Evolutionary conservation across 208 protist genomes (phyloP).

Genomic region (Acanthamoeba royreba): DNA sequence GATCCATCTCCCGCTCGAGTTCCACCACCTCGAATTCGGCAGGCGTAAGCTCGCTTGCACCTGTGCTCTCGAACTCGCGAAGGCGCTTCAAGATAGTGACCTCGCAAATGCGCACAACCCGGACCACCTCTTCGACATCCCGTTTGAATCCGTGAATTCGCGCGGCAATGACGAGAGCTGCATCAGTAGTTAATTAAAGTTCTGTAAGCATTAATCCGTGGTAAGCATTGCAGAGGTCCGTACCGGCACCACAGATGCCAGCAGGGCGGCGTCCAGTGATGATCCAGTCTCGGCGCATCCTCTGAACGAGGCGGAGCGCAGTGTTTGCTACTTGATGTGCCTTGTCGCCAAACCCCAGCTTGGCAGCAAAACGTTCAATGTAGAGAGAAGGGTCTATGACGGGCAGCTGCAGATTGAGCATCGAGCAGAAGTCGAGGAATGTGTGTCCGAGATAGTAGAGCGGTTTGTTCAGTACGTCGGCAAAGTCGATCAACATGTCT

Average conservation of each 20-base stretch:
- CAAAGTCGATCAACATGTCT: constrained; percentile 85
- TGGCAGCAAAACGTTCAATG: constrained; percentile 81
- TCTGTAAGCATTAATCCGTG: not conserved
- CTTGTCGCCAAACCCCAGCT: constrained; percentile 83
- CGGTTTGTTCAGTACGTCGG: constrained; percentile 70
- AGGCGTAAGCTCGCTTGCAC: constrained; percentile 58
- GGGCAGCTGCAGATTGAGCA: constrained; percentile 72
- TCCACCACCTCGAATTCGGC: constrained; percentile 76
- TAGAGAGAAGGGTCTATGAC: constrained; percentile 78
- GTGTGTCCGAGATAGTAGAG: constrained; percentile 75
- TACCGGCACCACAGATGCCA: constrained; percentile 82
- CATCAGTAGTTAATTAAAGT: not conserved
- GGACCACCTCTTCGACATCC: constrained; percentile 73
- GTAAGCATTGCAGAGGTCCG: not conserved
- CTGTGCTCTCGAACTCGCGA: constrained; percentile 77
- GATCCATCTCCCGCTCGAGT: constrained; percentile 73
- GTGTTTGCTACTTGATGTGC: constrained; percentile 64
- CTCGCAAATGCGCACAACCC: constrained; percentile 79
- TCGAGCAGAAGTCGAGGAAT: constrained; percentile 75
- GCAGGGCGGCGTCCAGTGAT: constrained; percentile 76
- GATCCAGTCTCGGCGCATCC: constrained; percentile 88
- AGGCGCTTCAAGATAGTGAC: constrained; percentile 72
- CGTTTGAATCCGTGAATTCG: constrained; percentile 78
- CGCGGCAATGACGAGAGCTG: constrained; percentile 78
- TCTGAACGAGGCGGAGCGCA: constrained; percentile 76